Percentiles rank a stretch among this genome's conserved stretches.
phyloP scores from a whole-genome alignment of 805 yeast genomes.

The Metschnikowia arizonensis region DNA sequence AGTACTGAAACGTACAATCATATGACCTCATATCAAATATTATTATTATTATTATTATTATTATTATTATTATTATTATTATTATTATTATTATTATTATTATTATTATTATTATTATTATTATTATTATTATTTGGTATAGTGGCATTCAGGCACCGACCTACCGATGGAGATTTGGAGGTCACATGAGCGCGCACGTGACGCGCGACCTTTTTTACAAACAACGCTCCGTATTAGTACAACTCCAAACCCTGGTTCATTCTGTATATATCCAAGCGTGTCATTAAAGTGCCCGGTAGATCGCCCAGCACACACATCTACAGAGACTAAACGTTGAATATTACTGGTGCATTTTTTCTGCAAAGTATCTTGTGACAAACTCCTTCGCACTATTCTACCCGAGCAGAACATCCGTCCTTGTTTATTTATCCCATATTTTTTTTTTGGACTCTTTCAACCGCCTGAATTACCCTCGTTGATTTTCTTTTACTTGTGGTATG shows the following conservation, averaged over 20 bases:
- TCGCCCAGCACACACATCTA: not conserved
- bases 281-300: not conserved
- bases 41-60: too few species aligned
- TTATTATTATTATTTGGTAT: too few species aligned
- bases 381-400: not conserved
- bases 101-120: too few species aligned
- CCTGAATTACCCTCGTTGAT: not conserved
- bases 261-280: constrained; percentile 1
- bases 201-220: constrained; percentile 5
- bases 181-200: constrained; percentile 3
- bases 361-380: too few species aligned
- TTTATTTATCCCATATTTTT: not conserved
- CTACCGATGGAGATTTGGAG: too few species aligned
- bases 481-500: not conserved
- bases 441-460: not conserved
- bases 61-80: too few species aligned
- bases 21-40: too few species aligned
- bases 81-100: too few species aligned
- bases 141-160: too few species aligned
- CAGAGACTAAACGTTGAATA: not conserved
- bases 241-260: not conserved
- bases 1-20: too few species aligned
- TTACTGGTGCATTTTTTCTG: not conserved
- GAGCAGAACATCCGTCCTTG: not conserved
- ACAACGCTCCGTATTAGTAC: constrained; percentile 1